Evolutionary conservation across 306 rosid genomes (phyloP), one percentile per base, ranked within the genome.

Genomic region (Senna siamea): DNA sequence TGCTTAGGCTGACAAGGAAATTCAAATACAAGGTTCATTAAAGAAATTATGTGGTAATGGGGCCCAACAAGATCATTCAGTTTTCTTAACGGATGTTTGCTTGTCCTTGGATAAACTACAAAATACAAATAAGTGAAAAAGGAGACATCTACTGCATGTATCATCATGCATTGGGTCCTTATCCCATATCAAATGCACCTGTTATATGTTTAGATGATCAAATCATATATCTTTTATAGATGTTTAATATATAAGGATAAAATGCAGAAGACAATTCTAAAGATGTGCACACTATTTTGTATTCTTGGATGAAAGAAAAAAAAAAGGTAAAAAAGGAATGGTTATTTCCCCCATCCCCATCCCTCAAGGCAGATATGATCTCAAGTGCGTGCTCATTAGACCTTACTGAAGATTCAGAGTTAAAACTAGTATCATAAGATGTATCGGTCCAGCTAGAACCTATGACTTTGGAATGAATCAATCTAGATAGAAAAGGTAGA

Each of bases 401-500:
- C 10, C 57, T 46, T 47, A 66, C 23, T 15, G 18, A 28, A 44
- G 35, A 23, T 44, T 47, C 44, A 23, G 17, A 9, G 20, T 52
- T 14, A 30, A 48, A 69, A 62, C 0, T 22, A 20, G 72, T 32
- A 32, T 44, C 69, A 28, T 28, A 11, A 15, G 2, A 64, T 32
- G 44, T 48, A 54, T 7, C 62, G 28, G 32, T 35, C 77, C 53
- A 14, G 64, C 34, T 44, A 44, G n/a, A 44, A 54, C 54, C 20
- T 22, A 48, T n/a, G 20, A 43, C 14, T 44, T 34, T 64, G 56
- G 74, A 78, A 55, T 62, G 17, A 56, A 67, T 32, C 67, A 20
- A 46, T 35, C 18, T 48, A 40, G 70, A 80, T 38, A 18, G 40
- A n/a, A 62, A 82, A 74, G 72, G 10, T 66, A 72, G 56, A 28